A percentile compares a stretch with the other conserved stretches of the same genome.
Conservation (phyloP, 768 basidiomycete species). For the Tylopilus plumbeoviolaceoides region DNA sequence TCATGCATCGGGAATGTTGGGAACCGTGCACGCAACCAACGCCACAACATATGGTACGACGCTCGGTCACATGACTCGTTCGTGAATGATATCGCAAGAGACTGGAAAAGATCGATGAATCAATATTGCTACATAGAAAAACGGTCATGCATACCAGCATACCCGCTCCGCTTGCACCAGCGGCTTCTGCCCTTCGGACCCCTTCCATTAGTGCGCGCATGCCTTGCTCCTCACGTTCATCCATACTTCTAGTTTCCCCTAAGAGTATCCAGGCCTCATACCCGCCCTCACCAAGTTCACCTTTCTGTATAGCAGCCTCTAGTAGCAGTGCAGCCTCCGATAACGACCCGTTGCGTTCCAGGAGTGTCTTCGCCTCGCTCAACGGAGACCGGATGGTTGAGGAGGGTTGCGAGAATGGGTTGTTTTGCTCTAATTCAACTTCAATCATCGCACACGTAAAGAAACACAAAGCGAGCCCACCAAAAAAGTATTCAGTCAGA, state of each 20-base stretch:
- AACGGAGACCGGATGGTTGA: conserved; percentile 46
- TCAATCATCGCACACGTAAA: not conserved
- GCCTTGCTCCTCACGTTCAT: conserved; percentile 79
- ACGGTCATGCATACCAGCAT: conserved; percentile 56
- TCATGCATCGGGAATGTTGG: conserved; percentile 53
- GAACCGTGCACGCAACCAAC: conserved; percentile 73
- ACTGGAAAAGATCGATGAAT: conserved; percentile 43
- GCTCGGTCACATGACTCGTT: conserved; percentile 90
- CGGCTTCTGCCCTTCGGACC: conserved; percentile 59
- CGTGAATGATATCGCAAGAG: conserved; percentile 92
- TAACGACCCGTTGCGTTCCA: conserved; percentile 79
- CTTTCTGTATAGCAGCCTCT: conserved; percentile 86
- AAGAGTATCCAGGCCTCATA: conserved; percentile 92
- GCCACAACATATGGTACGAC: conserved; percentile 79
- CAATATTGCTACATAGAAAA: not conserved
- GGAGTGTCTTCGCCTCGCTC: conserved; percentile 69
- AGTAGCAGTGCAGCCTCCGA: conserved; percentile 83
- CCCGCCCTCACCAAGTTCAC: conserved; percentile 74
- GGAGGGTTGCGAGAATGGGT: conserved; percentile 60
- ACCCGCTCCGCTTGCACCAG: conserved; percentile 61
- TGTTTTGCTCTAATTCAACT: conserved; percentile 55
- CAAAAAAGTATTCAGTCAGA: conserved; percentile 71
- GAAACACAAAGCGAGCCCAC: conserved; percentile 39
- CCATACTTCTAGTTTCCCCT: conserved; percentile 87
- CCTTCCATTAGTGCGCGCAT: conserved; percentile 78